A percentile compares a stretch with the other conserved stretches of the same genome.
These are phyloP conservation scores for Blumeria hordei DNA, from an alignment of 2,329 filamentous ascomycete species.

Conservation along the genomic window DNA sequence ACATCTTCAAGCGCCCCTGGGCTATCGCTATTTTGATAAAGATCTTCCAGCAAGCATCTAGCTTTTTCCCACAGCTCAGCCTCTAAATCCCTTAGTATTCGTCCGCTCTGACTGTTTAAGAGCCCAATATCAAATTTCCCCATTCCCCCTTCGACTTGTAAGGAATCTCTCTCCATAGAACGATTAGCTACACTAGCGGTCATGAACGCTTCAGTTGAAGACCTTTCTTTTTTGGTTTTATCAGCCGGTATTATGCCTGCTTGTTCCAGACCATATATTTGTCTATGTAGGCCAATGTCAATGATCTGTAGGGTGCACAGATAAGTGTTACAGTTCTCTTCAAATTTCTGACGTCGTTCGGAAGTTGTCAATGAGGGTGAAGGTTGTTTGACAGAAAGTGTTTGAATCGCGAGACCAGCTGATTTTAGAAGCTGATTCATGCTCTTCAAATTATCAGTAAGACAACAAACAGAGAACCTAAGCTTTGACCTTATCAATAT, in stretches of 20 bases:
- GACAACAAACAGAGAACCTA: background rate
- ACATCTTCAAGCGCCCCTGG: slow-evolving; percentile 3
- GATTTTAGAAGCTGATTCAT: slow-evolving; percentile 26
- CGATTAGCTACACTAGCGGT: slow-evolving; percentile 3
- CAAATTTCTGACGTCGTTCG: slow-evolving; percentile 22
- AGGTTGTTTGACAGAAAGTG: slow-evolving; percentile 27
- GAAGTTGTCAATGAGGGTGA: slow-evolving; percentile 2
- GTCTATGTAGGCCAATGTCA: slow-evolving; percentile 48
- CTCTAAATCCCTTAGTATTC: slow-evolving; percentile 64
- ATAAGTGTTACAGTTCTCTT: slow-evolving; percentile 38
- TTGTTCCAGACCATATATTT: slow-evolving; percentile 62
- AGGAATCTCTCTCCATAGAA: slow-evolving; percentile 2
- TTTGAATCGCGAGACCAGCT: slow-evolving; percentile 36
- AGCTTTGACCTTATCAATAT: slow-evolving; percentile 42
- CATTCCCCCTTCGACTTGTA: slow-evolving; percentile 20
- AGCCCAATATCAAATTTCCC: slow-evolving; percentile 55
- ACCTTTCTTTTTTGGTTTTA: slow-evolving; percentile 9
- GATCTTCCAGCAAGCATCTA: slow-evolving; percentile 25
- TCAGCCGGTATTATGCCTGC: slow-evolving; percentile 40
- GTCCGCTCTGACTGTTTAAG: slow-evolving; percentile 66
- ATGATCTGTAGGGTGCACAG: slow-evolving; percentile 49
- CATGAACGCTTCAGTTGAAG: background rate
- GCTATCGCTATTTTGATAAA: slow-evolving; percentile 8
- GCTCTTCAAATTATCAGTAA: slow-evolving; percentile 7
- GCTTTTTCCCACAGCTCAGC: slow-evolving; percentile 50